phyloP scores from a whole-genome alignment of 2,329 filamentous ascomycete species.

The Phyllosticta paracitricarpa region DNA sequence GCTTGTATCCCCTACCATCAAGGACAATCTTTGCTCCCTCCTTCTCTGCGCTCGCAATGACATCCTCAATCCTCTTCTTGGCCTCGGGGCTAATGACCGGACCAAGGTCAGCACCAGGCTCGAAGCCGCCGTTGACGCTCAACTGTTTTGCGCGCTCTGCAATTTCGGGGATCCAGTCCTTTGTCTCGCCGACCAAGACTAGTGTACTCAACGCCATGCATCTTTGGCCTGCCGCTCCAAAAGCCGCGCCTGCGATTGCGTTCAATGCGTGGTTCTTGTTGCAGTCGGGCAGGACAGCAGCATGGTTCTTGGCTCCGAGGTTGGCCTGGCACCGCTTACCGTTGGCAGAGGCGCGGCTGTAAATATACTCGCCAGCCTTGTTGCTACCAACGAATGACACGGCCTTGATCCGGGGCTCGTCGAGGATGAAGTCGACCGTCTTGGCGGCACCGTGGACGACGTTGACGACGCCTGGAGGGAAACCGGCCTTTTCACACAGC shows the following conservation, averaged over 20 bases:
- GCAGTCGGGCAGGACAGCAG: constrained; percentile 71
- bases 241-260: constrained; percentile 72
- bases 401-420: constrained; percentile 76
- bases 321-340: constrained; percentile 86
- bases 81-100: constrained; percentile 73
- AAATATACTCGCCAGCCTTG: constrained; percentile 85
- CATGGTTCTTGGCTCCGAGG: constrained; percentile 81
- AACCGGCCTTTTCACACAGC: constrained; percentile 68
- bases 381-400: constrained; percentile 81
- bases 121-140: constrained; percentile 71
- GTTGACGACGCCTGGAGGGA: constrained; percentile 74
- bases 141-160: constrained; percentile 65
- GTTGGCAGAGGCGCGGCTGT: constrained; percentile 64
- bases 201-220: constrained; percentile 81
- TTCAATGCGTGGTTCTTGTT: constrained; percentile 88
- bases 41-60: constrained; percentile 67
- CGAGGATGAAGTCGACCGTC: constrained; percentile 78
- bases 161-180: constrained; percentile 70
- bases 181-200: constrained; percentile 76
- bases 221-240: constrained; percentile 73
- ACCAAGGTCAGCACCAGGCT: constrained; percentile 67
- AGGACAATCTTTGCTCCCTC: constrained; percentile 77
- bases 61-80: constrained; percentile 64
- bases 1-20: constrained; percentile 66
- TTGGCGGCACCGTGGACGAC: constrained; percentile 71